A percentile compares a stretch with the other conserved stretches of the same genome.
phyloP scores from a whole-genome alignment of 768 basidiomycete genomes.

The Pisolithus marmoratus region DNA sequence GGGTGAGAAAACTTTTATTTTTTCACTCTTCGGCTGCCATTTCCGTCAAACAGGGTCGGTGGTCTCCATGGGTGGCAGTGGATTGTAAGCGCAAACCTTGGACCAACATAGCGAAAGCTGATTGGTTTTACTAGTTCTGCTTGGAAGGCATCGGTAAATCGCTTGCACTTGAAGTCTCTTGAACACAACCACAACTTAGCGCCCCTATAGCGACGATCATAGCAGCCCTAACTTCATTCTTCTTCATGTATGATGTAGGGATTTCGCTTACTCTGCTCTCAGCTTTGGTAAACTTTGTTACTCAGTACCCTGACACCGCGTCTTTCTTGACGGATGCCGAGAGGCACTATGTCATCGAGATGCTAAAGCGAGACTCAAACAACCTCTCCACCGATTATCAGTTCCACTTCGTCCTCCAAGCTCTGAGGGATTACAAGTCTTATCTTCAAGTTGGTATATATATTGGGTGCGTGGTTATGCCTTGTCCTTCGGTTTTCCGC shows the following conservation, averaged over 20 bases:
- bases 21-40: background rate
- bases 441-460: constrained; percentile 32
- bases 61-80: constrained; percentile 33
- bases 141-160: constrained; percentile 24
- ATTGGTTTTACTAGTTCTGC: constrained; percentile 21
- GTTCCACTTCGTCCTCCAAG: constrained; percentile 42
- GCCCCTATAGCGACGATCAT: constrained; percentile 15
- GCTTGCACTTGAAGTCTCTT: background rate
- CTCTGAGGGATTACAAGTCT: constrained; percentile 42
- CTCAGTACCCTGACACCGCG: constrained; percentile 53
- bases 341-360: constrained; percentile 30
- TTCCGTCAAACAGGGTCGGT: constrained; percentile 11
- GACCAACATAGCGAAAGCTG: background rate
- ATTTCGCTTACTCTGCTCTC: background rate
- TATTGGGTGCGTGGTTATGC: constrained; percentile 29
- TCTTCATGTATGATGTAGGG: constrained; percentile 49
- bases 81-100: constrained; percentile 23
- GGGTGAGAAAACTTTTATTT: constrained; percentile 25
- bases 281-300: background rate
- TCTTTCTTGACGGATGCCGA: constrained; percentile 46
- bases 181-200: background rate
- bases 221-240: constrained; percentile 29
- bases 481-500: constrained; percentile 1
- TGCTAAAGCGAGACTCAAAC: constrained; percentile 41
- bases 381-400: constrained; percentile 42